Evolutionary conservation across 768 basidiomycete species (phyloP).

Genomic region (Pholiota conissans): DNA sequence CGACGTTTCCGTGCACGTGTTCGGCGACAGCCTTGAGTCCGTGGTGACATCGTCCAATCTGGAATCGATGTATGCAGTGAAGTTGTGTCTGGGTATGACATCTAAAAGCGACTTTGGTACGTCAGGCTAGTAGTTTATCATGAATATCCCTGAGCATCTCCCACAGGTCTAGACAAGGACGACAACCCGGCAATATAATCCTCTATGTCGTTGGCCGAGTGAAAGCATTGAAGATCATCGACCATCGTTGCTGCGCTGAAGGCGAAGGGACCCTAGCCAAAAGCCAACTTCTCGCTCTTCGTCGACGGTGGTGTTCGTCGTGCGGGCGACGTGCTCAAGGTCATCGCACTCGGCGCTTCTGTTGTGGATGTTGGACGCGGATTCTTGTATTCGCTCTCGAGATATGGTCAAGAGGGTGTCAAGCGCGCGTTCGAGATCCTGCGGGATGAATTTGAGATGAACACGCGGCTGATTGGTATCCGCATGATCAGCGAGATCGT

Average conservation of each 20-base stretch:
- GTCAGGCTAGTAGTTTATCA: too few relatives aligned
- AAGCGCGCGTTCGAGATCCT: constrained; percentile 79
- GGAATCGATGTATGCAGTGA: too few relatives aligned
- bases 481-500: neutral
- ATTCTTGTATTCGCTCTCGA: constrained; percentile 83
- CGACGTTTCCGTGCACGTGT: too few relatives aligned
- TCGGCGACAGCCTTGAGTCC: too few relatives aligned
- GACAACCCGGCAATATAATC: too few relatives aligned
- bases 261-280: constrained; percentile 50
- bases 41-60: too few relatives aligned
- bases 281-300: constrained; percentile 71
- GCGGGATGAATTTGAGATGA: constrained; percentile 87
- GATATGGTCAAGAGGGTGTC: constrained; percentile 87
- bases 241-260: constrained; percentile 62
- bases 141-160: too few relatives aligned
- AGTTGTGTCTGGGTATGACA: too few relatives aligned
- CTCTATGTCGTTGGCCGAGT: too few relatives aligned
- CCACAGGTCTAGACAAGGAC: too few relatives aligned
- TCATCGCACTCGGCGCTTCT: constrained; percentile 68
- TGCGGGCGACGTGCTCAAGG: constrained; percentile 82
- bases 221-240: too few relatives aligned
- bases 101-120: too few relatives aligned
- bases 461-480: neutral
- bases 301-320: constrained; percentile 42
- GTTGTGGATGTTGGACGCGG: constrained; percentile 79